phyloP scores from a whole-genome alignment of 2,329 filamentous ascomycete species.

The Curvularia sp. region DNA sequence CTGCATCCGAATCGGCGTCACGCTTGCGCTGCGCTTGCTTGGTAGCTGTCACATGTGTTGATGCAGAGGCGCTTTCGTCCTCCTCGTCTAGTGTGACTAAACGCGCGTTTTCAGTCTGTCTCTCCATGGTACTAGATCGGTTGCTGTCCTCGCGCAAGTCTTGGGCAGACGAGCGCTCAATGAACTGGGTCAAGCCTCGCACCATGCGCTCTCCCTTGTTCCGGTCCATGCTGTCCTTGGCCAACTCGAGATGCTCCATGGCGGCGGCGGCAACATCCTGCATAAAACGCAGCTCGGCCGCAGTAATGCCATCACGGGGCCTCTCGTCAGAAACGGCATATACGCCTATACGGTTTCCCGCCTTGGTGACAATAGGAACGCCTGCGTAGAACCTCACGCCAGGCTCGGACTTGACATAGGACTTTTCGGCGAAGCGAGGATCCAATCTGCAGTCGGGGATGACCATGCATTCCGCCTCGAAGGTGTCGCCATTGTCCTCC shows the following conservation, averaged over 20 bases:
- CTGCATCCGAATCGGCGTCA: slow-evolving; percentile 34
- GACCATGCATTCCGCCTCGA: slow-evolving; percentile 33
- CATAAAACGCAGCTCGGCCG: slow-evolving; percentile 40
- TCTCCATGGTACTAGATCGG: slow-evolving; percentile 40
- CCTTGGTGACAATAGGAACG: slow-evolving; percentile 41
- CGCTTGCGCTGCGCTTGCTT: slow-evolving; percentile 33
- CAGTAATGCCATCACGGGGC: slow-evolving; percentile 34
- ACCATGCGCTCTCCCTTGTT: slow-evolving; percentile 44
- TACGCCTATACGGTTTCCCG: slow-evolving; percentile 43
- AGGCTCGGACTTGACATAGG: slow-evolving; percentile 39
- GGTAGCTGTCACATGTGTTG: slow-evolving; percentile 13
- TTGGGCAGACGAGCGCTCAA: slow-evolving; percentile 40
- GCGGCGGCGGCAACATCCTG: slow-evolving; percentile 42
- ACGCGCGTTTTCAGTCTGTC: slow-evolving; percentile 46
- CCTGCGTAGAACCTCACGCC: slow-evolving; percentile 46
- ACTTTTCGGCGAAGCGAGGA: slow-evolving; percentile 31
- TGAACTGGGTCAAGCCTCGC: slow-evolving; percentile 45
- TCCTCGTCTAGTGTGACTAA: slow-evolving; percentile 37
- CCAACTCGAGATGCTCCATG: slow-evolving; percentile 45
- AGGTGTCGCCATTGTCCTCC: slow-evolving; percentile 28
- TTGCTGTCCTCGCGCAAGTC: slow-evolving; percentile 28
- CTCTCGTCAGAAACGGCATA: slow-evolving; percentile 43
- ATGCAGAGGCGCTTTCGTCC: slow-evolving; percentile 18
- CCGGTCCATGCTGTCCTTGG: slow-evolving; percentile 37
- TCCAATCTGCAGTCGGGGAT: slow-evolving; percentile 39